phyloP scores from a whole-genome alignment of 768 basidiomycete species.

The Erythrobasidium yunnanense region DNA sequence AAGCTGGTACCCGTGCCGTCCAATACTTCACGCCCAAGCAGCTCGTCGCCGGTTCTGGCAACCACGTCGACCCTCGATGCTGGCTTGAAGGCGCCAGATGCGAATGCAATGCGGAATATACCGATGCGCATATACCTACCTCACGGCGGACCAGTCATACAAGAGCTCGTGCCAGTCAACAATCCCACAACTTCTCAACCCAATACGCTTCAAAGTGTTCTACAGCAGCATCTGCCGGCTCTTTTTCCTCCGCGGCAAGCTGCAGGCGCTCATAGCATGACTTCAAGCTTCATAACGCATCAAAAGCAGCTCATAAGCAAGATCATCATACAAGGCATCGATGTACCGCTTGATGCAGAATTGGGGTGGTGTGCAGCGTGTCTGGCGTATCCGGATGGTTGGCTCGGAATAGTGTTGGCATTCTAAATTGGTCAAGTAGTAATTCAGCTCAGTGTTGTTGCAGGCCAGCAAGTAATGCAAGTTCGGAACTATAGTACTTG shows the following conservation, averaged over 20 bases:
- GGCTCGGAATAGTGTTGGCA: conserved; percentile 43
- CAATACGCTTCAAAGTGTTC: conserved; percentile 58
- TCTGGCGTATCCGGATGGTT: conserved; percentile 85
- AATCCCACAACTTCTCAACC: conserved; percentile 58
- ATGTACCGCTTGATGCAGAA: conserved; percentile 72
- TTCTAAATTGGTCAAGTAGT: background rate
- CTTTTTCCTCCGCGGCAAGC: conserved; percentile 56
- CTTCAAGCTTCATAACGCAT: conserved; percentile 56
- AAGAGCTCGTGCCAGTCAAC: conserved; percentile 74
- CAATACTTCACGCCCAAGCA: conserved; percentile 35
- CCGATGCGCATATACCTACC: conserved; percentile 79
- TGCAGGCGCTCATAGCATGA: background rate
- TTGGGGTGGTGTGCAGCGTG: conserved; percentile 89
- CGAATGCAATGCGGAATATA: conserved; percentile 74
- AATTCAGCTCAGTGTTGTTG: background rate
- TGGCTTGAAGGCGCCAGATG: conserved; percentile 58
- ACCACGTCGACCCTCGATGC: conserved; percentile 44
- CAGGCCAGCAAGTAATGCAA: no score
- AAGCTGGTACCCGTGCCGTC: conserved; percentile 77
- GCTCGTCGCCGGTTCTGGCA: conserved; percentile 45
- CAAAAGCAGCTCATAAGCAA: conserved; percentile 27
- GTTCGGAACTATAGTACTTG: no score
- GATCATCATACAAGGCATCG: conserved; percentile 60
- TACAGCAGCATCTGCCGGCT: conserved; percentile 64
- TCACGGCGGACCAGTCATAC: conserved; percentile 73